Evolutionary conservation across 2,329 filamentous ascomycete genomes (phyloP), one percentile per base, ranked within the genome.

Genomic region (Periconia digitata): DNA sequence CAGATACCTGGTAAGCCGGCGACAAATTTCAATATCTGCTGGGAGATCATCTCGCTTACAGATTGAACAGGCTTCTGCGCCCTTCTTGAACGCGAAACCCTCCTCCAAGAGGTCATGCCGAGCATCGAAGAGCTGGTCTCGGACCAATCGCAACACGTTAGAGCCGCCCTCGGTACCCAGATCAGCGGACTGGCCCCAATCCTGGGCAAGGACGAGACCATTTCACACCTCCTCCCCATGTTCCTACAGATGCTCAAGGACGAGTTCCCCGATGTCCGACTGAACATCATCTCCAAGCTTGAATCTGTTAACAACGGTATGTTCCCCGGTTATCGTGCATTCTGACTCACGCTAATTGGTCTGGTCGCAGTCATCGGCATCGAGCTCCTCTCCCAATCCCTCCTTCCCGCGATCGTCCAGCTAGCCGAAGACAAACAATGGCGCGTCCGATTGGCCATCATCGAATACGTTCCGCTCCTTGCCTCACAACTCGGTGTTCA

Each of bases 191-290:
- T 99, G 61, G 94, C 94, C 38, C 94, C 94, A 6, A 96, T 99
- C 59, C 83, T 99, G 58, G 94, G 94, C 75, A 97, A 97, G 76
- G 90, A 99, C 74, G 92, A 97, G 89, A 99, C 94, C 23, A 97
- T 96, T 59, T 87, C 94, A 61, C 94, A 99, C 71, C 85, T 99
- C 38, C 83, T 99, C 38, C 94, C 94, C 45, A 99, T 99, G 92
- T 97, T 99, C 75, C 81, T 99, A 45, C 90, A 95, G 72, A 99
- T 99, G 94, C 85, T 99, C 64, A 99, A 97, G 81, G 94, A 99
- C 66, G 94, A 99, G 69, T 97, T 96, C 73, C 94, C 94, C 18
- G 94, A 99, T 70, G 94, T 99, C 43, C 88, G 94, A 54, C 85
- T 99, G 50, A 95, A 99, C 76, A 99, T 99, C 72, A 99, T 99